phyloP scores from a whole-genome alignment of 1,284 basidiomycete genomes.

The Pyrrhoderma lamaoense region DNA sequence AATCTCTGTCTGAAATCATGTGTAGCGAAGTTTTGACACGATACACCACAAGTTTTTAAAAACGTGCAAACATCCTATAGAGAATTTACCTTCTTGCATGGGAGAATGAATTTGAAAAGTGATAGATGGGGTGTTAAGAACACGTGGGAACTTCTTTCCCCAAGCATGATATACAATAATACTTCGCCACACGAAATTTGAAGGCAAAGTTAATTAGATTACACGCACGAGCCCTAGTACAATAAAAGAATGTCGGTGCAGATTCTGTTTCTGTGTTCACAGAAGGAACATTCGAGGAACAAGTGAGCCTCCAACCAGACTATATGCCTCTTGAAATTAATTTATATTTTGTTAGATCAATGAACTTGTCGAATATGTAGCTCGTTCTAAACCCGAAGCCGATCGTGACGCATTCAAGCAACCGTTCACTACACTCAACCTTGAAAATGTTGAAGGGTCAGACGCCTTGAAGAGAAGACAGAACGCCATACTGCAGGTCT shows the following conservation, averaged over 20 bases:
- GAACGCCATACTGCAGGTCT: constrained; percentile 49
- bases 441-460: constrained; percentile 45
- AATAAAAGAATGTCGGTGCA: constrained; percentile 23
- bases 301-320: constrained; percentile 41
- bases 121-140: too few relatives aligned
- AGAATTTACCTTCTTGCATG: too few relatives aligned
- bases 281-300: constrained; percentile 84
- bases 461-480: constrained; percentile 44
- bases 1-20: too few relatives aligned
- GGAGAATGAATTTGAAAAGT: too few relatives aligned
- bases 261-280: constrained; percentile 83
- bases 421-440: constrained; percentile 57
- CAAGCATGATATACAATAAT: too few relatives aligned
- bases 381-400: constrained; percentile 60
- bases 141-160: too few relatives aligned
- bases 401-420: constrained; percentile 57
- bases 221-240: too few relatives aligned
- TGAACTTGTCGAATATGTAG: constrained; percentile 74
- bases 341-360: constrained; percentile 44
- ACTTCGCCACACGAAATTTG: too few relatives aligned
- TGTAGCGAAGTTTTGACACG: too few relatives aligned
- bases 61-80: too few relatives aligned
- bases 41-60: too few relatives aligned
- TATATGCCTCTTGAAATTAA: neutral
- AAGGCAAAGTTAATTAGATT: too few relatives aligned